Base-by-base conservation (phyloP, 768 basidiomycete species). In the Suillus fuscotomentosus region DNA sequence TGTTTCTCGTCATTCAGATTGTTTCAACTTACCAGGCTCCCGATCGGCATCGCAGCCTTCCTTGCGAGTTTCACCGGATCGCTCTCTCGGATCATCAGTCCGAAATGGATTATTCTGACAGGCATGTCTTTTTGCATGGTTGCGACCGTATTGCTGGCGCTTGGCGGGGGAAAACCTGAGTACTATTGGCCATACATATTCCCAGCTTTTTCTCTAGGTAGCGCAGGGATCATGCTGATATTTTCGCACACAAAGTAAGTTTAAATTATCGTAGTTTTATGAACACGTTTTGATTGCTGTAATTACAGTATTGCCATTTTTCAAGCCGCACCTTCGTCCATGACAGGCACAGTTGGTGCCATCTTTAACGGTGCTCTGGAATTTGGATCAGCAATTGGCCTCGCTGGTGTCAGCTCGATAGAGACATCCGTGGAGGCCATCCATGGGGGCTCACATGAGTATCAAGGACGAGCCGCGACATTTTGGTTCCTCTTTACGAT, bases 331-430 rank as follows among this genome's bases (percentile, higher is more conserved):
- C 84, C 84, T 6, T 64, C 81, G 9, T 75, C 77, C n/a, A 80
- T 83, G 69, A 77, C 84, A 5, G 86, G 86, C 47, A 83, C 81
- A 5, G 79, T 85, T 17, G 83, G 83, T 22, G 86, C 86, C 17
- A 81, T 87, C 47, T 84, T 85, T 76, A 84, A 84, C 63, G 78
- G 80, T 22, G 82, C 83, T 13, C 78, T 86, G 1, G 83, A 87
- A 70, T 74, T 84, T 62, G 84, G 84, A 41, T 79, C 79, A 11
- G 86, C 86, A 6, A 74, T 83, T 24, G 84, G 83, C n/a, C 73
- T 83, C 39, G 82, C 86, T 17, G 77, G 78, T 31, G 77, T 84
- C 31, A 80, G 72, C 39, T 81, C 83, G 17, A 85, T 86, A 67
- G 73, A 83, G 73, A 77, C 78, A 3, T 81, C 80, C 47, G 74